Base-by-base conservation (phyloP, 805 yeast species). In the Tetrapisispora taiwanensis region DNA sequence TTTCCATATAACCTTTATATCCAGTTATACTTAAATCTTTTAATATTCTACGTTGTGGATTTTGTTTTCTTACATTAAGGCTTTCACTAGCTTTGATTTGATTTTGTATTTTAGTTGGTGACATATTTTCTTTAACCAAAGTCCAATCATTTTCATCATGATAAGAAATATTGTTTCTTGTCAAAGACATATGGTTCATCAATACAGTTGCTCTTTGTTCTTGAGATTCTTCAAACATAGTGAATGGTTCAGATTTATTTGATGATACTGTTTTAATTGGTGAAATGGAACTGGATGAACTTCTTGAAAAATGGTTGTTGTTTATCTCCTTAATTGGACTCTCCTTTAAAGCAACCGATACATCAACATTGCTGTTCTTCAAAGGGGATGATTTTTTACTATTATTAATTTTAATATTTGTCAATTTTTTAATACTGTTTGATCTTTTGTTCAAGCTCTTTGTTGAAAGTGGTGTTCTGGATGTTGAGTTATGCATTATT, bases 141-240 rank as follows among this genome's bases (percentile, higher is more conserved):
- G 52, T 49, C 33, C 46, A 48, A 36, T 50, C 48, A 19, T 50
- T 52, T 52, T 41, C 67, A 53, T 42, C 63, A 51, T 37, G 55
- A 43, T 27, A 56, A 42, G 39, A 55, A 62, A 18, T 49, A 7
- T 35, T 28, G 9, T 20, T 24, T 45, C 37, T 60, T 52, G 37
- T 56, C 48, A 43, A 59, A 56, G 47, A 55, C 56, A 40, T 50
- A 32, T 54, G 56, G 27, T 44, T 37, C 36, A 50, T 46, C 13
- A 54, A 33, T 17, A 43, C 40, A 3, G 46, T 40, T 6, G 47
- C 45, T 30, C 60, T 48, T 22, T 52, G 50, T 8, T 46, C 49
- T 22, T 46, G 42, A 1, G 54, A 44, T 39, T 57, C 62, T 44
- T 56, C 62, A 37, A 48, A 54, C 20, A 57, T 45, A 10, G 46